phyloP scores from a whole-genome alignment of 176 grass and related monocot genomes.

The Phoenix dactylifera region DNA sequence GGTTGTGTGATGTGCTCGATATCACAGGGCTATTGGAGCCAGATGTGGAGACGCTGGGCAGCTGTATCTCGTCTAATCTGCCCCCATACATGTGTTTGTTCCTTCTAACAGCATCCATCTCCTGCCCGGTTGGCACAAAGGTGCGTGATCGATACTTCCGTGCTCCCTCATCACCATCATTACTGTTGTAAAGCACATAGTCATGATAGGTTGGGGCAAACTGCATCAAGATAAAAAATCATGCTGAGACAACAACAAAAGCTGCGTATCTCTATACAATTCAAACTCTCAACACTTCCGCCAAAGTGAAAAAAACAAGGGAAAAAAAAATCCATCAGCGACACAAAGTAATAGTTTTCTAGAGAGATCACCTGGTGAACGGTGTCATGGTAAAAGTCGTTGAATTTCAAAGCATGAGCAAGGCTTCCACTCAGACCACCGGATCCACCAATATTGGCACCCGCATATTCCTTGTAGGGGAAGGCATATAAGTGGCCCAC shows the following conservation, averaged over 20 bases:
- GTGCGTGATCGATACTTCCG: conserved; percentile 65
- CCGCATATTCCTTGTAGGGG: conserved; percentile 96
- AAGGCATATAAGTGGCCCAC: conserved; percentile 69
- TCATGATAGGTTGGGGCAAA: conserved; percentile 95
- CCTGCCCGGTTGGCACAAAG: conserved; percentile 44
- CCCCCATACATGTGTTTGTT: conserved; percentile 21
- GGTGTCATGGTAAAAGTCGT: conserved; percentile 89
- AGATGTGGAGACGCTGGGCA: conserved; percentile 19
- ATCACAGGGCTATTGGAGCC: conserved; percentile 4
- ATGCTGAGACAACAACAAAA: no score
- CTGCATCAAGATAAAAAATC: conserved; percentile 8
- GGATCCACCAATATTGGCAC: conserved; percentile 49
- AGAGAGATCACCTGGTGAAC: conserved; percentile 81
- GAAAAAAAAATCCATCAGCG: no score
- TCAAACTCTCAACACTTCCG: no score
- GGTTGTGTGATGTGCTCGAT: conserved; percentile 6
- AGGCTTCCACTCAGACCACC: conserved; percentile 66
- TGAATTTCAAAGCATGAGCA: conserved; percentile 64
- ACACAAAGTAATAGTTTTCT: background rate
- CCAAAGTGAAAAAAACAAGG: no score
- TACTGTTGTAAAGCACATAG: conserved; percentile 79
- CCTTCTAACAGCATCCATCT: conserved; percentile 50
- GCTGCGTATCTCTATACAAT: no score
- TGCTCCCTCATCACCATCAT: conserved; percentile 39
- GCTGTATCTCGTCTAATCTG: conserved; percentile 25